Base-by-base conservation (phyloP, 352 stramenopile genomes). In the Phytopythium boreale region DNA sequence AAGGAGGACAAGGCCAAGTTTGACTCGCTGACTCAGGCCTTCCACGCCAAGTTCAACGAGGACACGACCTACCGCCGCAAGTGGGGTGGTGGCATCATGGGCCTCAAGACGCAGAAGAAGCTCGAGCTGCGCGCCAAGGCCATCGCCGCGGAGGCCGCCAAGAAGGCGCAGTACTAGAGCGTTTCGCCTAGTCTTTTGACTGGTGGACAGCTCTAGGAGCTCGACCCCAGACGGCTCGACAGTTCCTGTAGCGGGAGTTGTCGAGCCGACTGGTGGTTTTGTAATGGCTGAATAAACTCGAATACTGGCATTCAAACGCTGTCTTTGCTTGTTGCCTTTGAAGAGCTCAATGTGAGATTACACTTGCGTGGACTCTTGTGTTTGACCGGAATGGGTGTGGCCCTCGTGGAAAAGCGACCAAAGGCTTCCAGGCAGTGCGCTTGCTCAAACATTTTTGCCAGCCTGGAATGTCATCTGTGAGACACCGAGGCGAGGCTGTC, bases 61-160 rank as follows among this genome's bases (percentile, higher is more conserved):
- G 97, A 98, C 74, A 70, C 79, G 27, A 77, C 84, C 1, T 62
- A 84, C 22, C 77, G 96, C 74, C 89, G 96, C 67, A 99, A 99
- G 84, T 99, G 97, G 97, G 97, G 97, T 76, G 98, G 97, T 75
- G 97, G 97, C 77, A 98, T 99, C 80, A 99, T 99, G 97, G 98
- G 98, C 79, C 88, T 99, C 64, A 99, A 99, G 96, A 99, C 98
- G 62, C 97, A 99, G 84, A 97, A 97, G 79, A 99, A 99, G 89
- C 87, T 99, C 57, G 96, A 99, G 69, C 97, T 99, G 81, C 93
- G 97, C 65, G 96, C 96, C 69, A 99, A 98, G 88, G 96, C 92
- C 64, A 74, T 99, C 69, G 97, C 95, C 39, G 89, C 87, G n/a
- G 98, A 99, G 80, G 89, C 97, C 74, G 96, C 97, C 69, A 99